Percentiles rank a stretch among this genome's conserved stretches.
phyloP scores from a whole-genome alignment of 2,329 filamentous ascomycete genomes.

The Alternaria tenuissima region DNA sequence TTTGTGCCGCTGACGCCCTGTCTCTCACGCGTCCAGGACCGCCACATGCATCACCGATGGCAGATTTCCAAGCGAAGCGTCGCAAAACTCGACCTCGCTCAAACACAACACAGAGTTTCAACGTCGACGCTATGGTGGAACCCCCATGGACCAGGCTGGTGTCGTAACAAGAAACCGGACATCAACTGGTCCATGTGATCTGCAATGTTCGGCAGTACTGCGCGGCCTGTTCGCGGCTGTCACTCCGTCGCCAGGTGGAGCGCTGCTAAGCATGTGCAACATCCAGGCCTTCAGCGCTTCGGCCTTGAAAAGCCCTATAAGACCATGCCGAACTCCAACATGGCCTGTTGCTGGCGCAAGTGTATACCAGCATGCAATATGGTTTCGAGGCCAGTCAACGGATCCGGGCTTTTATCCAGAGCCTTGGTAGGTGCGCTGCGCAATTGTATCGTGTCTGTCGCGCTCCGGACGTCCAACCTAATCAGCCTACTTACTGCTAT shows the following conservation, averaged over 20 bases:
- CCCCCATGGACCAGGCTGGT: background rate
- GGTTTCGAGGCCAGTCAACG: conserved; percentile 1
- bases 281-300: background rate
- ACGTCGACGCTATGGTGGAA: background rate
- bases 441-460: conserved; percentile 4
- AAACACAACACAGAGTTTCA: background rate
- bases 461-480: background rate
- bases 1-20: background rate
- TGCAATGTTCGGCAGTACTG: background rate
- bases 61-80: background rate
- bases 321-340: background rate
- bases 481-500: background rate
- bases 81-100: background rate
- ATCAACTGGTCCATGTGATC: background rate
- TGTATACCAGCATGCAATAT: background rate
- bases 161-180: background rate
- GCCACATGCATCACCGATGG: background rate
- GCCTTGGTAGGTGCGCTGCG: conserved; percentile 3
- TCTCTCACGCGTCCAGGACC: background rate
- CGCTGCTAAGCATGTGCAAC: background rate
- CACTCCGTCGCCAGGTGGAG: conserved; percentile 1
- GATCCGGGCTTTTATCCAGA: conserved; percentile 1
- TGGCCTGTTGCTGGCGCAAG: conserved; percentile 2
- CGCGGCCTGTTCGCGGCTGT: conserved; percentile 2
- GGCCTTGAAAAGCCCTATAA: background rate